Evolutionary conservation across 169 alveolate species (phyloP), one percentile per base, ranked within the genome.

Genomic region (Eimeria praecox): DNA sequence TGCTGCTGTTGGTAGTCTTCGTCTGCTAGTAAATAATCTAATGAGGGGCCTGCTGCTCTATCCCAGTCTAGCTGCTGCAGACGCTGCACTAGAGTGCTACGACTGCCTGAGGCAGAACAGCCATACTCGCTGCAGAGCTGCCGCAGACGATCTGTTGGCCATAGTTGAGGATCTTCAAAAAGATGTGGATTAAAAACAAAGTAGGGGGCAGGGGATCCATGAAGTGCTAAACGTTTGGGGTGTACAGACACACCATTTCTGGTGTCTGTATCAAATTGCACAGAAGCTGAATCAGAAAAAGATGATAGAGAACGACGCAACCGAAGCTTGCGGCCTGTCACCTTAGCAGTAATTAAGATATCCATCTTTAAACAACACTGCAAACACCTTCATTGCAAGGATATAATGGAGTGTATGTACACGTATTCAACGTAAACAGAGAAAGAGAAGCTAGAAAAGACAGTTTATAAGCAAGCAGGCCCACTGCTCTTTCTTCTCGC

Each of bases 81-180:
- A 0, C 66, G 90, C 27, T 16, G 73, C 2, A 82, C 90, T 82
- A 82, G 44, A 6, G 33, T 49, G 71, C 62, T 35, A 49, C 90
- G 71, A 20, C 49, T 82, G 40, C 90, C 90, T 18, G 44, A 82
- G 0, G 71, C 20, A 27, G 90, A 30, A 18, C 52, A 44, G 62
- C 71, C 66, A 38, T 49, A 46, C 27, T 82, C 71, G 69, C 90
- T 82, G 90, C 90, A 82, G 52, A 82, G 90, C 12, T 52, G 22
- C 52, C 90, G 71, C 49, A 82, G 44, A 22, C 73, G 40, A 1
- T 49, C 90, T 4, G 73, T 52, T 27, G 71, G 69, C 90, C 90
- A 82, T 10, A 82, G 90, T 42, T 82, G 73, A 27, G 52, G 90
- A 27, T 82, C 90, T 82, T 44, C 90, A 82, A 82, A 82, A 82